A percentile compares a stretch with the other conserved stretches of the same genome.
Conservation (phyloP, 148 eudicot genomes). For the Linanthus parryae region DNA sequence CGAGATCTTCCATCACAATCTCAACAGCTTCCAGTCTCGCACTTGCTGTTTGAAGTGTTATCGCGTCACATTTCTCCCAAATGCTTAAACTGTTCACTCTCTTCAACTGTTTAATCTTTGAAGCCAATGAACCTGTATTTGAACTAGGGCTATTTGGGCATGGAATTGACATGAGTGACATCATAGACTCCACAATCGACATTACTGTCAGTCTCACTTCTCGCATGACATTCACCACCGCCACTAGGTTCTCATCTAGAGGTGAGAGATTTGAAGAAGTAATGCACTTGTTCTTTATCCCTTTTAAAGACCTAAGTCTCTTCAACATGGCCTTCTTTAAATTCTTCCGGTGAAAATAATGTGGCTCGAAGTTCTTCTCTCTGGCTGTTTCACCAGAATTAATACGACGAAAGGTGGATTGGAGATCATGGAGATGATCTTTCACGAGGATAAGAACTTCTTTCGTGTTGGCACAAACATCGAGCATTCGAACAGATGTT, state of each 20-base stretch:
- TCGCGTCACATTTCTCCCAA: constrained; percentile 39
- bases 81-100: constrained; percentile 32
- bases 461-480: constrained; percentile 41
- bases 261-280: constrained; percentile 14
- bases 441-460: constrained; percentile 42
- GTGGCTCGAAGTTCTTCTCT: constrained; percentile 25
- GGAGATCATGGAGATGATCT: constrained; percentile 48
- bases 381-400: constrained; percentile 6
- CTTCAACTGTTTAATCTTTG: constrained; percentile 30
- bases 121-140: no score
- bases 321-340: constrained; percentile 48
- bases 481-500: constrained; percentile 42
- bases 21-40: constrained; percentile 43
- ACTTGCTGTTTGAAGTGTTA: constrained; percentile 22
- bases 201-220: constrained; percentile 51
- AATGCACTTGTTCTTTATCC: constrained; percentile 19
- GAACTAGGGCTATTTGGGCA: constrained; percentile 16
- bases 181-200: constrained; percentile 45
- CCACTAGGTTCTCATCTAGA: constrained; percentile 37
- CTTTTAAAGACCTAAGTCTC: constrained; percentile 36
- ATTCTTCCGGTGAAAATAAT: constrained; percentile 31
- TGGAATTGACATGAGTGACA: constrained; percentile 47
- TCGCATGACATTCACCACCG: constrained; percentile 51
- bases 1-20: constrained; percentile 41
- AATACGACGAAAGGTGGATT: constrained; percentile 32